phyloP scores from a whole-genome alignment of 768 basidiomycete genomes.

The Agaricus sinodeliciosus region DNA sequence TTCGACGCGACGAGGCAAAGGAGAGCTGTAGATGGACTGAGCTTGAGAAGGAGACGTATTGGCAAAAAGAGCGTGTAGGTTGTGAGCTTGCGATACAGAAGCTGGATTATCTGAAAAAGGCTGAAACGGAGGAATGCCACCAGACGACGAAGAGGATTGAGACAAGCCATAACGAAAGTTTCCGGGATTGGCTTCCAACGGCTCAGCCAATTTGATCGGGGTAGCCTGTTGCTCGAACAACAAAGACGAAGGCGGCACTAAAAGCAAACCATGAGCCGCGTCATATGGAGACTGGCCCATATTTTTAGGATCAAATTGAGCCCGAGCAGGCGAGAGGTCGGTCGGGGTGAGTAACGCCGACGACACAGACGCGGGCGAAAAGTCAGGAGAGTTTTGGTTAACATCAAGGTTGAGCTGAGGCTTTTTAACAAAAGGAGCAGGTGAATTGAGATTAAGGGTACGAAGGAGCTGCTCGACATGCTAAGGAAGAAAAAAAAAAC shows the following conservation, averaged over 20 bases:
- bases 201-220: slow-evolving; percentile 15
- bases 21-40: slow-evolving; percentile 26
- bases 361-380: slow-evolving; percentile 67
- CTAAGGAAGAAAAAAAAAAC: slow-evolving; percentile 28
- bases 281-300: slow-evolving; percentile 43
- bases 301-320: slow-evolving; percentile 49
- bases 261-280: slow-evolving; percentile 25
- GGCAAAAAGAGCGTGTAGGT: slow-evolving; percentile 19
- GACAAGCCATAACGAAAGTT: slow-evolving; percentile 11
- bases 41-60: slow-evolving; percentile 18
- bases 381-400: slow-evolving; percentile 54
- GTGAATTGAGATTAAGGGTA: slow-evolving; percentile 74
- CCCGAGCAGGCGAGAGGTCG: slow-evolving; percentile 61
- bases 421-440: slow-evolving; percentile 43
- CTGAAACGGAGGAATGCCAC: slow-evolving; percentile 37
- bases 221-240: slow-evolving; percentile 28
- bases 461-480: slow-evolving; percentile 79
- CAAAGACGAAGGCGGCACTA: slow-evolving; percentile 35
- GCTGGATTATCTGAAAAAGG: slow-evolving; percentile 41
- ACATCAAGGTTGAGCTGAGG: slow-evolving; percentile 39
- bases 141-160: slow-evolving; percentile 2
- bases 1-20: slow-evolving; percentile 25
- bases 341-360: slow-evolving; percentile 71
- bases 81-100: slow-evolving; percentile 22
- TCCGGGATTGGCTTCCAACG: slow-evolving; percentile 15